phyloP scores from a whole-genome alignment of 1,139 yeast species.

The Hansenula lynferdii region DNA sequence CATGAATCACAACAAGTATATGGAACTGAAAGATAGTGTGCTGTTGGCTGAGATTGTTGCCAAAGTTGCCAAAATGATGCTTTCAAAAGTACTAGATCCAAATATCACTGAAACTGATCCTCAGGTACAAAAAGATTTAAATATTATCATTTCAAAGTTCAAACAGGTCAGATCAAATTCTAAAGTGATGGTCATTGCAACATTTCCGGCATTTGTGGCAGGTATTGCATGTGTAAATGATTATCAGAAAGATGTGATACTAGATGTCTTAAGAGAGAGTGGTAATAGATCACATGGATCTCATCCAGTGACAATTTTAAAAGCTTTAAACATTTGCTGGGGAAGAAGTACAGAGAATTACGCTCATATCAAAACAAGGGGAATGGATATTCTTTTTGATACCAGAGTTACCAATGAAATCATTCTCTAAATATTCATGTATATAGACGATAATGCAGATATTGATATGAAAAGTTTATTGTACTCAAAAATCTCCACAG shows the following conservation, averaged over 20 bases:
- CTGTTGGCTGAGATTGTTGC: conserved; percentile 15
- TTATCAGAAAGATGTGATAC: conserved; percentile 6
- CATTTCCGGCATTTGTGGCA: conserved; percentile 17
- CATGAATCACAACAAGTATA: conserved; percentile 9
- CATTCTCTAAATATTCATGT: conserved; percentile 28
- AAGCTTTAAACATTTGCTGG: conserved; percentile 15
- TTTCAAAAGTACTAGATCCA: conserved; percentile 11
- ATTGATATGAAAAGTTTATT: too few relatives aligned
- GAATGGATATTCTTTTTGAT: conserved; percentile 14
- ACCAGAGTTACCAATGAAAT: conserved; percentile 7
- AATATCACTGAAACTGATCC: conserved; percentile 5
- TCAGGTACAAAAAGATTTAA: conserved; percentile 12
- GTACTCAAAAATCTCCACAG: conserved; percentile 28
- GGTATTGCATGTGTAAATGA: conserved; percentile 12
- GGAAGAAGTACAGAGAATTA: conserved; percentile 4
- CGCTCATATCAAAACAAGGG: conserved; percentile 7
- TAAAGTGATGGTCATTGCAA: conserved; percentile 8
- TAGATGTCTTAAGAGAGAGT: conserved; percentile 3
- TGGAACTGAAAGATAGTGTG: conserved; percentile 13
- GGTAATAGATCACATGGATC: conserved; percentile 13
- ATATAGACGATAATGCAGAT: too few relatives aligned
- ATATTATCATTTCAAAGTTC: conserved; percentile 4
- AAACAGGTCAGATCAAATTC: conserved; percentile 5
- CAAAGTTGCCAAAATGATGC: conserved; percentile 13
- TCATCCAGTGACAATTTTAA: conserved; percentile 8